A percentile compares a stretch with the other conserved stretches of the same genome.
These are phyloP conservation scores for Fonsecaea pugnacius DNA, from an alignment of 2,329 filamentous ascomycete genomes.

Conservation along the genomic window DNA sequence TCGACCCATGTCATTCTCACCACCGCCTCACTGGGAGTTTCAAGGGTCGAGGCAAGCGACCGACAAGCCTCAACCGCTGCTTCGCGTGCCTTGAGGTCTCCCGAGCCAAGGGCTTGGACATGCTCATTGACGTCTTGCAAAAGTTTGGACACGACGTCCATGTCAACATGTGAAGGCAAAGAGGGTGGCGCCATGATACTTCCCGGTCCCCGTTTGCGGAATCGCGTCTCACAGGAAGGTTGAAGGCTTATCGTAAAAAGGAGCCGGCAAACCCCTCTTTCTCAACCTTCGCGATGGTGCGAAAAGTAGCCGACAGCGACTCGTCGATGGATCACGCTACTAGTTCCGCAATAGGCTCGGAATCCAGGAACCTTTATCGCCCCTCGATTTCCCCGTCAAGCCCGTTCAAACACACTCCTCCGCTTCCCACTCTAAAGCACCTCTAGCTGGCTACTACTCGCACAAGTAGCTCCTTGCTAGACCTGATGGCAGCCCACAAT, in stretches of 20 bases:
- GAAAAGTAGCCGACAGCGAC: neutral
- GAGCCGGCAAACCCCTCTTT: neutral
- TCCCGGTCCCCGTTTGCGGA: neutral
- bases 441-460: neutral
- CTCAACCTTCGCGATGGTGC: neutral
- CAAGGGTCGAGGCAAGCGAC: slow-evolving; percentile 12
- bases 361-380: neutral
- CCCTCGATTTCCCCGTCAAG: neutral
- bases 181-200: neutral
- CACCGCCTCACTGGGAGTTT: slow-evolving; percentile 19
- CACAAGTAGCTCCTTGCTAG: neutral
- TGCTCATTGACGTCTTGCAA: slow-evolving; percentile 15
- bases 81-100: slow-evolving; percentile 16
- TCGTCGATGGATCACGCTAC: neutral
- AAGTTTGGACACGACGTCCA: slow-evolving; percentile 6
- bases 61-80: slow-evolving; percentile 19
- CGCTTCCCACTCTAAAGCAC: neutral
- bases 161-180: slow-evolving; percentile 4
- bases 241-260: neutral
- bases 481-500: neutral
- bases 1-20: slow-evolving; percentile 22
- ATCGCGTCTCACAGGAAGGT: neutral
- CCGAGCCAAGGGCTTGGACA: slow-evolving; percentile 16
- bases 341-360: slow-evolving; percentile 3
- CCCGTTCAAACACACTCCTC: neutral